A percentile compares a stretch with the other conserved stretches of the same genome.
Evolutionary conservation across 2,329 filamentous ascomycete genomes (phyloP).

Genomic region (Beauveria bassiana): DNA sequence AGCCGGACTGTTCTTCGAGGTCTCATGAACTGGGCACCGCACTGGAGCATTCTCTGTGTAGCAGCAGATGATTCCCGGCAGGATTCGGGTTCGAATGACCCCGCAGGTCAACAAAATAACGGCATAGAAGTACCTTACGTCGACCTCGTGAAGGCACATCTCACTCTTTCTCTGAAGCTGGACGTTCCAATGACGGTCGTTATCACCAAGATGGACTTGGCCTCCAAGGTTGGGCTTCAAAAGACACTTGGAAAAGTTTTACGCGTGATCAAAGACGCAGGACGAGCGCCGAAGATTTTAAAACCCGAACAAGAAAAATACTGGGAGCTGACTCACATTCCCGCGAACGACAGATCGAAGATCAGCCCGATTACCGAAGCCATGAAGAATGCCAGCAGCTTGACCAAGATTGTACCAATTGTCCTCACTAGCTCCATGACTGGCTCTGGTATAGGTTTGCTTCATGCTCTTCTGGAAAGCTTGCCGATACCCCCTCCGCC

Average conservation of each 20-base stretch:
- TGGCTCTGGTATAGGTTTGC: slow-evolving; percentile 69
- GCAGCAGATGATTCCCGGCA: slow-evolving; percentile 64
- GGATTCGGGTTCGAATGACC: slow-evolving; percentile 15
- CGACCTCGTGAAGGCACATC: slow-evolving; percentile 69
- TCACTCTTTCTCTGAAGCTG: slow-evolving; percentile 78
- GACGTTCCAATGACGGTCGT: slow-evolving; percentile 70
- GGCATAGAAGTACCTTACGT: slow-evolving; percentile 26
- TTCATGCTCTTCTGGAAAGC: slow-evolving; percentile 73
- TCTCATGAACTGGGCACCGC: slow-evolving; percentile 90
- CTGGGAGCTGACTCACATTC: slow-evolving; percentile 49
- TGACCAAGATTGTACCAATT: slow-evolving; percentile 63
- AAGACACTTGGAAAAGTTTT: slow-evolving; percentile 66
- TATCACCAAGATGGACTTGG: slow-evolving; percentile 86
- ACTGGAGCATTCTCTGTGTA: slow-evolving; percentile 87
- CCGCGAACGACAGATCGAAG: slow-evolving; percentile 47
- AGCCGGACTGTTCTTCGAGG: slow-evolving; percentile 81
- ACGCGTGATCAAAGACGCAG: slow-evolving; percentile 67
- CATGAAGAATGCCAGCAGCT: slow-evolving; percentile 35
- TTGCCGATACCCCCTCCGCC: slow-evolving; percentile 60
- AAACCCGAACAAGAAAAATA: slow-evolving; percentile 41
- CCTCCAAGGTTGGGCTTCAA: slow-evolving; percentile 63
- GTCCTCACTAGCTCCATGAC: slow-evolving; percentile 80
- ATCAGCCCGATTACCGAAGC: slow-evolving; percentile 47
- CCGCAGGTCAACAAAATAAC: neutral
- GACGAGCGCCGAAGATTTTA: slow-evolving; percentile 69